phyloP scores from a whole-genome alignment of 139 green algal genomes.

The Parachlorella kessleri region DNA sequence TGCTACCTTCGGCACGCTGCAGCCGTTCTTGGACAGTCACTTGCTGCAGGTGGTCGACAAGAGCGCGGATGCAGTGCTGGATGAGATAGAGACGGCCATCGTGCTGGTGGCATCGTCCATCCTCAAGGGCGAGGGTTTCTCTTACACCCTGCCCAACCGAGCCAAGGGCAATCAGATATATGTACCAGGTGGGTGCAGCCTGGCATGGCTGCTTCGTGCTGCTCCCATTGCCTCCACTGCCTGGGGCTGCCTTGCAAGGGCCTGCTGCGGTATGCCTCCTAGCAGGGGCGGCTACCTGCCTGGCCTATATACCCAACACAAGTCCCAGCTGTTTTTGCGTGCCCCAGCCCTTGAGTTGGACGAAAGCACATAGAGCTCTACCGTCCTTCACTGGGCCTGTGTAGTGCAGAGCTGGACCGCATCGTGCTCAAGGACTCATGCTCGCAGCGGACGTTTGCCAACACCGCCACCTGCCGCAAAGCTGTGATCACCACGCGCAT shows the following conservation, averaged over 20 bases:
- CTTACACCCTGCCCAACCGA: conserved; percentile 74
- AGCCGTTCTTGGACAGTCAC: conserved; percentile 28
- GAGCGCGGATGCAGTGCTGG: conserved; percentile 70
- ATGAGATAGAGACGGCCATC: conserved; percentile 81
- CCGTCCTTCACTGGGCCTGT: no score
- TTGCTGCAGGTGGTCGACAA: conserved; percentile 76
- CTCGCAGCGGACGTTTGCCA: conserved; percentile 79
- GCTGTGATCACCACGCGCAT: conserved; percentile 90
- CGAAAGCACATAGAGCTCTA: no score
- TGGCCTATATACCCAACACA: no score
- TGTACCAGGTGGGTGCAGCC: conserved; percentile 50
- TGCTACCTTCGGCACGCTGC: no score
- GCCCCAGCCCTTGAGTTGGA: no score
- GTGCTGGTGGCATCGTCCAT: conserved; percentile 68
- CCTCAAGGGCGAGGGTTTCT: conserved; percentile 47
- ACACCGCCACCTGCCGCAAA: conserved; percentile 76
- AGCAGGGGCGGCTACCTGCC: no score
- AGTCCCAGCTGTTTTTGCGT: no score
- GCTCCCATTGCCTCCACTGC: no score
- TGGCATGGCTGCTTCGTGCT: no score
- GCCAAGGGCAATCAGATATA: conserved; percentile 84
- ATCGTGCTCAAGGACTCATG: conserved; percentile 89
- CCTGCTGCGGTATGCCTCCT: no score
- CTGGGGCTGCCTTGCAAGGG: no score
- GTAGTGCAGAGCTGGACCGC: conserved; percentile 79